Evolutionary conservation across 1,284 basidiomycete species (phyloP).

Genomic region (Cryptococcus maquisensis): DNA sequence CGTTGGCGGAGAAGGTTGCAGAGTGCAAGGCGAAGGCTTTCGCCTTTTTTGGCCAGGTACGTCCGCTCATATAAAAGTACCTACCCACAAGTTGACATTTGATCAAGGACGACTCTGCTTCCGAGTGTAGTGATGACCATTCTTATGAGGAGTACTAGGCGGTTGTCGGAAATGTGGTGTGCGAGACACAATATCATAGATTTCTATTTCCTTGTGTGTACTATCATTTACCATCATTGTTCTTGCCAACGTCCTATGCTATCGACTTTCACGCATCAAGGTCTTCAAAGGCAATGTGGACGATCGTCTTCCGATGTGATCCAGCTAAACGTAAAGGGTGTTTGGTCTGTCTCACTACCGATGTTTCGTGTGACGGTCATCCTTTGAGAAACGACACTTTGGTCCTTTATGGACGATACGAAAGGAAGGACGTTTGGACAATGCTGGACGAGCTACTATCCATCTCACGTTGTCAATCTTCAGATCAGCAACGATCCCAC

Average conservation of each 20-base stretch:
- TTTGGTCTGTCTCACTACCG: background rate
- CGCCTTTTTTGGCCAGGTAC: conserved; percentile 46
- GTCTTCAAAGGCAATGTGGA: background rate
- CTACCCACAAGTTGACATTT: conserved; percentile 33
- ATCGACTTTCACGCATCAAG: background rate
- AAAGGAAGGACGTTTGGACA: background rate
- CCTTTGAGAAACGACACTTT: background rate
- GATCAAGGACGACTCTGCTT: conserved; percentile 75
- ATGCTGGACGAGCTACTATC: background rate
- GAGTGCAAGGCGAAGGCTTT: conserved; percentile 40
- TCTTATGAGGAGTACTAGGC: conserved; percentile 13
- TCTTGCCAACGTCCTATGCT: too few species aligned
- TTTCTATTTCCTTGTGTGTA: background rate
- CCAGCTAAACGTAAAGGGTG: background rate
- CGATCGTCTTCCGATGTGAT: background rate
- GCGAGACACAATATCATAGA: background rate
- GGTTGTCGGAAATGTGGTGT: background rate
- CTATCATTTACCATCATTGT: background rate
- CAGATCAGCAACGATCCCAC: background rate
- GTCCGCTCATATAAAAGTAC: conserved; percentile 9
- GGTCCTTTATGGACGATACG: background rate
- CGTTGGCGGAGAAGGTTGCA: background rate
- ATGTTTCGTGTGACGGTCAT: background rate
- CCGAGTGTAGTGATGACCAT: conserved; percentile 37
- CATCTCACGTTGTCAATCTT: background rate